Evolutionary conservation across 176 grass and related monocot species (phyloP), one percentile per base, ranked within the genome.

Genomic region (Musa acuminata): DNA sequence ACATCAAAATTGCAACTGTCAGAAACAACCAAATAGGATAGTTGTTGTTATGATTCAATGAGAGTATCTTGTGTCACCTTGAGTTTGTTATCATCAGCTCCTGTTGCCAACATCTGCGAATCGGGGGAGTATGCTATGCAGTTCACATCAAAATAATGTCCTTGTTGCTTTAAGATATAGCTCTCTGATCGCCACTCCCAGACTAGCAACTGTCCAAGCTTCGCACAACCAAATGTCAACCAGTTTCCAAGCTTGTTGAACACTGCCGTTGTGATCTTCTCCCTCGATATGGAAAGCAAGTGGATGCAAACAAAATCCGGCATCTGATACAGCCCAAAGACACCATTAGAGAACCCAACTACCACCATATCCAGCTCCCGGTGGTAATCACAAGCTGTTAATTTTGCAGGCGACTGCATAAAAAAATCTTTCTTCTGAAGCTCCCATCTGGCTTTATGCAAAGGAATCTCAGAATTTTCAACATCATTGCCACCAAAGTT

Each of bases 61-160:
- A 43, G 17, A 57, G 8, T 72, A 66, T 52, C 55, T 9, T 12
- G 22, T 54, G 68, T 64, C 5, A 99, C 90, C 88, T 99, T 99
- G 79, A 99, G 88, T 94, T 94, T 99, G 86, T 99, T 94, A 78
- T 99, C 88, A 60, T 99, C 95, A 73, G 95, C 95, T 67, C 95
- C 90, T 17, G 95, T 99, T 16, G 95, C 90, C 75, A 99, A 58
- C 83, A 99, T 82, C 79, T 99, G 88, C 21, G 95, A 99, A 59
- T 99, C 90, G 17, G 95, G 88, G n/a, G 95, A 99, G 69, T 91
- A 99, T 29, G 95, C 90, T 8, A 99, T 75, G 78, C 88, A 99
- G 67, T 94, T 99, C 8, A 99, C 95, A 84, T 99, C 90, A 58
- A 94, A 99, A 82, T 91, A 99, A 77, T 99, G 95, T 8, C 95